Percentiles rank a stretch among this genome's conserved stretches.
Evolutionary conservation across 2,329 filamentous ascomycete genomes (phyloP).

Genomic region (Beauveria brongniartii): DNA sequence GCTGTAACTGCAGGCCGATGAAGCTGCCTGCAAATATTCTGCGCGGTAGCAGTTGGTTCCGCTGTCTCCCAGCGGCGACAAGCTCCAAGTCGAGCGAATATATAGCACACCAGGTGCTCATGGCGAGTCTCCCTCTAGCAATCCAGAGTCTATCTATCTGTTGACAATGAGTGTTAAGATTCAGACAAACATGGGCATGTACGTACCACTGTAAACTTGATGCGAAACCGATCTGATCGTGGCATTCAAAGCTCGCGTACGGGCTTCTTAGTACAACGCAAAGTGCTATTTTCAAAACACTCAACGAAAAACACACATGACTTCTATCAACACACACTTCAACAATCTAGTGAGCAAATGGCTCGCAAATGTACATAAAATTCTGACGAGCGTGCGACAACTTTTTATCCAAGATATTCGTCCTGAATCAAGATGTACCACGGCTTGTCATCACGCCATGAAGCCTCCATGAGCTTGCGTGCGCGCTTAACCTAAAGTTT

Average conservation of each 20-base stretch:
- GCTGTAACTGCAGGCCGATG: conserved; percentile 12
- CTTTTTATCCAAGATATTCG: conserved; percentile 57
- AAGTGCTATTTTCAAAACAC: conserved; percentile 3
- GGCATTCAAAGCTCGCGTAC: conserved; percentile 1
- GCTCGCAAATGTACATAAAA: neutral
- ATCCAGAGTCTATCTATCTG: neutral
- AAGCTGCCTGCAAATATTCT: neutral
- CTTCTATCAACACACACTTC: conserved; percentile 7
- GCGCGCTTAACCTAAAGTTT: conserved; percentile 45
- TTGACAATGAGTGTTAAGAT: neutral
- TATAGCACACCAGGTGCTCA: neutral
- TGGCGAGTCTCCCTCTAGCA: too few relatives aligned
- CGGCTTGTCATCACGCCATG: conserved; percentile 58
- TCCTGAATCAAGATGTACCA: conserved; percentile 62
- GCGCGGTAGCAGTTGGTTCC: neutral
- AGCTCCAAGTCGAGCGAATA: neutral
- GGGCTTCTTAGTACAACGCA: neutral
- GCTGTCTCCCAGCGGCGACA: neutral
- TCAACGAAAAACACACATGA: neutral
- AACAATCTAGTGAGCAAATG: neutral
- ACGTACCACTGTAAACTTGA: neutral
- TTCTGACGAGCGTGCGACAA: neutral
- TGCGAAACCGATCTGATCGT: neutral
- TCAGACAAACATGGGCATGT: neutral
- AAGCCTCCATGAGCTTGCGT: conserved; percentile 56